Evolutionary conservation across 495 filamentous ascomycete genomes (phyloP).

Genomic region (Geopyxis carbonaria): DNA sequence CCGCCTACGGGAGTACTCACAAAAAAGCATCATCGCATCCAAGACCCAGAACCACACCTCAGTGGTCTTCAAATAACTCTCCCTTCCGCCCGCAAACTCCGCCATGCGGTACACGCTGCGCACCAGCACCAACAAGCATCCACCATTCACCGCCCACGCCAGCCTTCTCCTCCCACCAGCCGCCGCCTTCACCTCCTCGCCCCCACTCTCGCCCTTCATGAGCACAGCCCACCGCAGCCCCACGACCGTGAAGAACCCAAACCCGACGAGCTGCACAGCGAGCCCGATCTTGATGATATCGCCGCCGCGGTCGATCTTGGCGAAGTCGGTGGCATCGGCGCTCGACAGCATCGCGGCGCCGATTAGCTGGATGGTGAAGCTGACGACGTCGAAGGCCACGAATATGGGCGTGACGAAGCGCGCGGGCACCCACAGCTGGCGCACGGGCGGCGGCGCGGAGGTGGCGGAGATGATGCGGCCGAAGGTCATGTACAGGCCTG

Average conservation of each 20-base stretch:
- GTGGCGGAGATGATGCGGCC: constrained; percentile 7
- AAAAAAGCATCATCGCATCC: too few species aligned
- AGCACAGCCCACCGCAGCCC: constrained; percentile 3
- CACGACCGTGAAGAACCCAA: constrained; percentile 11
- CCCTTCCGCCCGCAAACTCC: constrained; percentile 1
- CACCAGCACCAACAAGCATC: constrained; percentile 1
- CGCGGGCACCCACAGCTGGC: constrained; percentile 7
- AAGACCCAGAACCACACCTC: too few species aligned
- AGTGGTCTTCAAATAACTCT: constrained; percentile 6
- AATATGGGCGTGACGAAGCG: constrained; percentile 7
- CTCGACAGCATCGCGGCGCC: constrained; percentile 5
- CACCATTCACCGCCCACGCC: constrained; percentile 6
- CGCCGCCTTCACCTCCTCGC: neutral
- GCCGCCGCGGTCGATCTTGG: neutral
- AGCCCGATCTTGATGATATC: constrained; percentile 4
- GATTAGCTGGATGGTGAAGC: constrained; percentile 7
- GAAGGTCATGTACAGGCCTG: too few species aligned
- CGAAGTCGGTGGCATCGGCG: constrained; percentile 3
- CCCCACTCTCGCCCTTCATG: too few species aligned
- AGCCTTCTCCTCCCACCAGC: constrained; percentile 2
- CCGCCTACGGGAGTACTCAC: too few species aligned
- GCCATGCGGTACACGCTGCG: constrained; percentile 5
- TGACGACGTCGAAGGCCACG: constrained; percentile 4
- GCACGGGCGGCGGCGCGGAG: constrained; percentile 1
- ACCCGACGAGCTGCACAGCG: constrained; percentile 8